Evolutionary conservation across 495 filamentous ascomycete genomes (phyloP).

Genomic region (Amniculicola lignicola): DNA sequence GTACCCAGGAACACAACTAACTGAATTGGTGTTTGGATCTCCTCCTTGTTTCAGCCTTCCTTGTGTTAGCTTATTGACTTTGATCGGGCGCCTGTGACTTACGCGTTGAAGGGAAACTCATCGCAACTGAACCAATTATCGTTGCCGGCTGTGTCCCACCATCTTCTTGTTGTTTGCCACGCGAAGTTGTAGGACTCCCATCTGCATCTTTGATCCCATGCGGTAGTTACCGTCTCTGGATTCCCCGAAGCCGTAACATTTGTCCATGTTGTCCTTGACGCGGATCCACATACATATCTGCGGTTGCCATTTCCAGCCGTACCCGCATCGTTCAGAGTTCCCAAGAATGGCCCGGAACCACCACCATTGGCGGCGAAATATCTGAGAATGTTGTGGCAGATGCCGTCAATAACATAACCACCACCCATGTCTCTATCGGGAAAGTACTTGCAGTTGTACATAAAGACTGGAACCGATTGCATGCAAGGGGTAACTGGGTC

Average conservation of each 20-base stretch:
- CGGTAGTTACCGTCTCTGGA: not conserved
- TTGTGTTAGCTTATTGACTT: not conserved
- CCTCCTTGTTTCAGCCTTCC: not conserved
- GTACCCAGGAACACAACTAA: not conserved
- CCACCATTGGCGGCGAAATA: not conserved
- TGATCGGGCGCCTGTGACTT: not conserved
- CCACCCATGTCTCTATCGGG: not conserved
- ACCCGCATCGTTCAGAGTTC: not conserved
- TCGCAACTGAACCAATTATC: not conserved
- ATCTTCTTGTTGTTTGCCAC: not conserved
- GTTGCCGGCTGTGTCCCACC: not conserved
- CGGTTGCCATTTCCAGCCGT: not conserved
- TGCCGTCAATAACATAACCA: not conserved
- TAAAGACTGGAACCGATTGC: not conserved
- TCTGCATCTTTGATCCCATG: not conserved
- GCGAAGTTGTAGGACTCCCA: not conserved
- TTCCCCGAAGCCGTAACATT: not conserved
- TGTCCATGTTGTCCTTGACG: not conserved
- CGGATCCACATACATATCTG: not conserved
- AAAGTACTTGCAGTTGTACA: not conserved
- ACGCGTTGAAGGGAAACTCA: not conserved
- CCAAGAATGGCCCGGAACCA: not conserved
- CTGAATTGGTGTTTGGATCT: not conserved
- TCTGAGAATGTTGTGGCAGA: not conserved
- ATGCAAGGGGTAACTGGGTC: not conserved